Evolutionary conservation across 2,329 filamentous ascomycete species (phyloP).

Genomic region (Curvularia sp.): DNA sequence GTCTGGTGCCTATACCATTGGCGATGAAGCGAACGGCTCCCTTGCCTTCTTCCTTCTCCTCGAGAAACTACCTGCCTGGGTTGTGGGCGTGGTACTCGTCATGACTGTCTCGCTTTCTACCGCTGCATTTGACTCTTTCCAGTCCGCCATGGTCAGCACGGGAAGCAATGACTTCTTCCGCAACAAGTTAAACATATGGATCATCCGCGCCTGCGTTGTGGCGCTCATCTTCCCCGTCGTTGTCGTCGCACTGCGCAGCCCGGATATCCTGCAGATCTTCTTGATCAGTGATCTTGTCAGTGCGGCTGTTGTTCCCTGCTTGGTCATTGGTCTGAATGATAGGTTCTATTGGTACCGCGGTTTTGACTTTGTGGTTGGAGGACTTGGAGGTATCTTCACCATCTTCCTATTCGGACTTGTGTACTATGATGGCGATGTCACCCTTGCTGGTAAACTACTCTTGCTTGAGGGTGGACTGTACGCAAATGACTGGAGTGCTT

Average conservation of each 20-base stretch:
- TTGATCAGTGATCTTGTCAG: constrained; percentile 82
- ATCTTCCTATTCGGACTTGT: constrained; percentile 83
- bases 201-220: constrained; percentile 72
- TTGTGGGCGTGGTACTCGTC: constrained; percentile 80
- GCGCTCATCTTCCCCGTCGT: constrained; percentile 76
- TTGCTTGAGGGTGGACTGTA: constrained; percentile 77
- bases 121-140: constrained; percentile 79
- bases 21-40: constrained; percentile 67
- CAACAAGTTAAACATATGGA: constrained; percentile 78
- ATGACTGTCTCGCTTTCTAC: constrained; percentile 81
- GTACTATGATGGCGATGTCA: constrained; percentile 75
- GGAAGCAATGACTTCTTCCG: constrained; percentile 85
- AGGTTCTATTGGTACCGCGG: constrained; percentile 75
- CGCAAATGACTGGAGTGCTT: constrained; percentile 78
- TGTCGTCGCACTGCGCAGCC: constrained; percentile 74
- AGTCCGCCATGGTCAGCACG: constrained; percentile 84
- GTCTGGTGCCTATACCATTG: constrained; percentile 74
- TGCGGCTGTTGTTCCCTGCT: constrained; percentile 75
- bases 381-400: constrained; percentile 76
- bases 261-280: constrained; percentile 80
- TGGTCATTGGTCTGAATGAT: constrained; percentile 74
- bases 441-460: constrained; percentile 70
- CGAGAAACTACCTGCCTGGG: constrained; percentile 75
- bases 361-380: constrained; percentile 79
- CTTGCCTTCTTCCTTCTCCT: constrained; percentile 79